Conservation (phyloP, 169 alveolate species). For the Cryptosporidium meleagridis region DNA sequence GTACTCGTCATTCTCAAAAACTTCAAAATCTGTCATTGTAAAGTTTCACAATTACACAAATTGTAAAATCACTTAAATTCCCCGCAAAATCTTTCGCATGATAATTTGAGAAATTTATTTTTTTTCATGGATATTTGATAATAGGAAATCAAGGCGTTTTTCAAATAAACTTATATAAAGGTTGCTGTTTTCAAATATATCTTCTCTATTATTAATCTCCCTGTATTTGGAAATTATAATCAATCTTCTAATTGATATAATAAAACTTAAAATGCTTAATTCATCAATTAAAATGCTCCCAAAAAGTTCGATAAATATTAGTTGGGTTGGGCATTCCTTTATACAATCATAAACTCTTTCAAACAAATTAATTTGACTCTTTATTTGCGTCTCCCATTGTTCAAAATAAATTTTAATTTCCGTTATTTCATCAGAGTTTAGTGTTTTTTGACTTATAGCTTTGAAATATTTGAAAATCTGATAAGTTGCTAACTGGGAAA, state of each 20-base stretch:
- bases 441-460: background rate
- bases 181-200: background rate
- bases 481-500: background rate
- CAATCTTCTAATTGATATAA: background rate
- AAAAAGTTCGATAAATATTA: conserved; percentile 5
- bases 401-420: background rate
- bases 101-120: background rate
- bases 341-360: background rate
- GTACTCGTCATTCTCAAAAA: conserved; percentile 47
- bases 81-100: conserved; percentile 28
- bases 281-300: conserved; percentile 38
- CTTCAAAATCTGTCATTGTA: conserved; percentile 31
- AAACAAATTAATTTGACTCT: conserved; percentile 1
- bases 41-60: background rate
- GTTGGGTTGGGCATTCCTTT: background rate
- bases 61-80: background rate
- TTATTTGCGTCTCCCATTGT: background rate
- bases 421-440: background rate
- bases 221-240: background rate
- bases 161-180: background rate
- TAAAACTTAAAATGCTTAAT: background rate
- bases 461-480: conserved; percentile 12
- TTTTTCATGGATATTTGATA: conserved; percentile 4
- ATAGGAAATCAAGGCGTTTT: background rate
- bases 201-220: background rate